Evolutionary conservation across 2,329 filamentous ascomycete genomes (phyloP), one percentile per base, ranked within the genome.

Genomic region (Drechslerella stenobrocha): DNA sequence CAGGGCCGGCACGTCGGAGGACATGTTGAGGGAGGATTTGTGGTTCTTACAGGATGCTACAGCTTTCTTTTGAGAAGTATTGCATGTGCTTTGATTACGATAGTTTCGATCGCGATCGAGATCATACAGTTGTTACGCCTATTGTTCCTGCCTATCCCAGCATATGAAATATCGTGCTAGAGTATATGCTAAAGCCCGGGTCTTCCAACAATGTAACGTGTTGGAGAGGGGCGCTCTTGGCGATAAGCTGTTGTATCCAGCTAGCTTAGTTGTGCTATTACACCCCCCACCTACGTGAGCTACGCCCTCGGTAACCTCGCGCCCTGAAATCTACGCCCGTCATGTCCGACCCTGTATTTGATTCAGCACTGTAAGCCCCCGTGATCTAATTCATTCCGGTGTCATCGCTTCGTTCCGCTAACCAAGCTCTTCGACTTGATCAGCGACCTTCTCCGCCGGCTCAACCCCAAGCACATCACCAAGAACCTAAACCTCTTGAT

Each of bases 361-460:
- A 90, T 77, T 88, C 86, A 75, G 87, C 87, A 59, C 84, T 90
- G 87, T 89, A 81, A 77, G 85, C 37, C 34, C 26, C 46, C 24
- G n/a, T 69, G 40, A 45, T 45, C 48, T 4, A 18, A 9, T 18
- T 3, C 13, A 5, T 8, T n/a, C n/a, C 4, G 13, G 15, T n/a
- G 5, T 20, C 3, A n/a, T 4, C 2, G 9, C 13, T 20, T 9
- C 4, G 4, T 30, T 26, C 57, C 61, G 47, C 61, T 63, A 56
- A 50, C 51, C 30, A 9, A 24, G 8, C 46, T 51, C 37, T 22
- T 37, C 47, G 51, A 51, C 64, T 51, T 69, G 61, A 46, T 45
- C 61, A 97, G 93, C 75, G 93, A 98, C 81, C 91, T 98, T 76
- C 92, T 98, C 78, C 92, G 93, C 74, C 93, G 93, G 71, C 87